These are phyloP conservation scores for Prunus mongolica DNA, from an alignment of 306 rosid genomes.

Conservation along the genomic window DNA sequence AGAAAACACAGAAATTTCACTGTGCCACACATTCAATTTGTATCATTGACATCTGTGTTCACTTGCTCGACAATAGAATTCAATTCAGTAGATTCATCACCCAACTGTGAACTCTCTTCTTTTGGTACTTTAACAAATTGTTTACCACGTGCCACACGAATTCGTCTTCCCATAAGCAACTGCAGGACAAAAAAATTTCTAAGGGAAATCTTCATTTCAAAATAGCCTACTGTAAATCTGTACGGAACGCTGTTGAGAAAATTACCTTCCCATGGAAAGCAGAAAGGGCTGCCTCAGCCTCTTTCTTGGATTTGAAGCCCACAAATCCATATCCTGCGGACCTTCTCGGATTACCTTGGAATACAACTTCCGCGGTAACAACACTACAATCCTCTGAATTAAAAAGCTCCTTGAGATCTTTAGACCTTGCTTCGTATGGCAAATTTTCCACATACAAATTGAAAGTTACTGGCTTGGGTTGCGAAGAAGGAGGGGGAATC, in stretches of 20 bases:
- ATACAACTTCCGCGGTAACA: slow-evolving; percentile 64
- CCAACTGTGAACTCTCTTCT: slow-evolving; percentile 33
- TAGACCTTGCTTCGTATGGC: slow-evolving; percentile 61
- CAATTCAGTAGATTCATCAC: slow-evolving; percentile 37
- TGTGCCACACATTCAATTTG: slow-evolving; percentile 15
- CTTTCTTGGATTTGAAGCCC: slow-evolving; percentile 70
- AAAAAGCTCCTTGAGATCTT: slow-evolving; percentile 74
- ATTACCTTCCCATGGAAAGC: slow-evolving; percentile 79
- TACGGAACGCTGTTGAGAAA: neutral
- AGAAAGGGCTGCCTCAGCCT: slow-evolving; percentile 71
- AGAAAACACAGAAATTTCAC: neutral
- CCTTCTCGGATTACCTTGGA: slow-evolving; percentile 63
- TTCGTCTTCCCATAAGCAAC: slow-evolving; percentile 73
- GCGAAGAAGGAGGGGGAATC: slow-evolving; percentile 35
- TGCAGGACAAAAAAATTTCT: slow-evolving; percentile 30
- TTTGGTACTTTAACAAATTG: slow-evolving; percentile 56
- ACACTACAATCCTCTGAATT: slow-evolving; percentile 48
- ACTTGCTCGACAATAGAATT: slow-evolving; percentile 35
- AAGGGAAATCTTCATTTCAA: slow-evolving; percentile 9
- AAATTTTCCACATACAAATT: slow-evolving; percentile 84
- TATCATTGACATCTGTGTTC: slow-evolving; percentile 27
- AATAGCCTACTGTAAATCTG: neutral
- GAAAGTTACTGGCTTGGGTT: slow-evolving; percentile 55
- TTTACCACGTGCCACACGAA: slow-evolving; percentile 62
- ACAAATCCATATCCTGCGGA: slow-evolving; percentile 92